Evolutionary conservation across 106 monocot species (phyloP).

Genomic region (Dioscorea zingiberensis): DNA sequence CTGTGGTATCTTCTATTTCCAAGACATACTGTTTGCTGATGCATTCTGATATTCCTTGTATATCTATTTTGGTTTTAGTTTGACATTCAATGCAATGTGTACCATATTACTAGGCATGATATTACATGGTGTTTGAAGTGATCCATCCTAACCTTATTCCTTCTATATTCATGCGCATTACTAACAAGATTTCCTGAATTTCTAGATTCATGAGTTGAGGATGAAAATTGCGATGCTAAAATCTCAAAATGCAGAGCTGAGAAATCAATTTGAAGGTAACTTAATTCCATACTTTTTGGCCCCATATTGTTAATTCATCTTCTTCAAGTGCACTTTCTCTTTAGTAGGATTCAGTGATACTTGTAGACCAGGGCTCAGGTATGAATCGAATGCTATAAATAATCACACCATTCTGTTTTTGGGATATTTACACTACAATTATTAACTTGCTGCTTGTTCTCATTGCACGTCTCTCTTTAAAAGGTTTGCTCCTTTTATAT

Average conservation of each 20-base stretch:
- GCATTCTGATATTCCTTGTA: neutral
- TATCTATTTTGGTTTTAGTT: neutral
- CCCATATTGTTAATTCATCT: neutral
- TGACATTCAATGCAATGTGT: neutral
- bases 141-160: neutral
- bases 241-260: constrained; percentile 82
- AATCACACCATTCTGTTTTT: neutral
- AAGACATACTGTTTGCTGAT: neutral
- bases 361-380: neutral
- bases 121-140: too few relatives aligned
- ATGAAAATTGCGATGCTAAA: constrained; percentile 95
- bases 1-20: neutral
- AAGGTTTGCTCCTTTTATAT: too few relatives aligned
- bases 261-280: constrained; percentile 83
- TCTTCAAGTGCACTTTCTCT: neutral
- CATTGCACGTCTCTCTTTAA: too few relatives aligned
- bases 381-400: too few relatives aligned
- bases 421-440: neutral
- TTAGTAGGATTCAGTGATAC: neutral
- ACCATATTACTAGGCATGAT: neutral
- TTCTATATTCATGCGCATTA: neutral
- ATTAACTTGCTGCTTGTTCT: neutral
- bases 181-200: neutral
- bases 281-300: neutral
- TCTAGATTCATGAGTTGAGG: constrained; percentile 88